Percentiles rank a stretch among this genome's conserved stretches.
Evolutionary conservation across 805 yeast genomes (phyloP).

Genomic region (Metschnikowia peoriensis): DNA sequence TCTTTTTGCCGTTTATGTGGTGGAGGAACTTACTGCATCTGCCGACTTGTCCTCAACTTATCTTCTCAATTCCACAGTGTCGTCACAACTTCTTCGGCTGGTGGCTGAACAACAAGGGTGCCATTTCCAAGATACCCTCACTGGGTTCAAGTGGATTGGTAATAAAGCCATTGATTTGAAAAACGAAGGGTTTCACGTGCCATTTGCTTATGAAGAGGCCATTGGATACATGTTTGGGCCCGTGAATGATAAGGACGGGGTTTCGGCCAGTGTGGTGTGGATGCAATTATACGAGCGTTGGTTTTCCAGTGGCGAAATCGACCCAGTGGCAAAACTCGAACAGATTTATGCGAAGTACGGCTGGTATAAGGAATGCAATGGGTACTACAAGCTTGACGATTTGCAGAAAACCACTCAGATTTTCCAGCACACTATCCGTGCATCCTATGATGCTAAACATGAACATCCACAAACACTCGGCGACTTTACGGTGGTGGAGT

Average conservation of each 20-base stretch:
- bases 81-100: conserved; percentile 73
- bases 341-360: conserved; percentile 68
- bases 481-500: conserved; percentile 50
- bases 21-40: conserved; percentile 31
- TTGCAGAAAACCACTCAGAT: conserved; percentile 50
- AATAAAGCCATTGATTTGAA: conserved; percentile 78
- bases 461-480: conserved; percentile 55
- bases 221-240: conserved; percentile 88
- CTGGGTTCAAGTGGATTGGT: conserved; percentile 98
- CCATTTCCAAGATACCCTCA: conserved; percentile 74
- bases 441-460: conserved; percentile 15
- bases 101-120: conserved; percentile 66
- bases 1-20: conserved; percentile 68
- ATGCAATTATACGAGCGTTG: conserved; percentile 63
- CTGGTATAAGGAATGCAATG: conserved; percentile 79
- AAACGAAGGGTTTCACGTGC: conserved; percentile 60
- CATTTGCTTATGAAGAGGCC: conserved; percentile 94
- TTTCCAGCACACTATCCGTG: conserved; percentile 52
- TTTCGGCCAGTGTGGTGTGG: conserved; percentile 75
- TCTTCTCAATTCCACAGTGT: conserved; percentile 85
- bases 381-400: conserved; percentile 71
- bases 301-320: conserved; percentile 36
- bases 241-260: conserved; percentile 91
- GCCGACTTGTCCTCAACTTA: conserved; percentile 39
- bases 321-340: conserved; percentile 52